These are phyloP conservation scores for Porodaedalea pini DNA, from an alignment of 1,284 basidiomycete species.

Conservation along the genomic window DNA sequence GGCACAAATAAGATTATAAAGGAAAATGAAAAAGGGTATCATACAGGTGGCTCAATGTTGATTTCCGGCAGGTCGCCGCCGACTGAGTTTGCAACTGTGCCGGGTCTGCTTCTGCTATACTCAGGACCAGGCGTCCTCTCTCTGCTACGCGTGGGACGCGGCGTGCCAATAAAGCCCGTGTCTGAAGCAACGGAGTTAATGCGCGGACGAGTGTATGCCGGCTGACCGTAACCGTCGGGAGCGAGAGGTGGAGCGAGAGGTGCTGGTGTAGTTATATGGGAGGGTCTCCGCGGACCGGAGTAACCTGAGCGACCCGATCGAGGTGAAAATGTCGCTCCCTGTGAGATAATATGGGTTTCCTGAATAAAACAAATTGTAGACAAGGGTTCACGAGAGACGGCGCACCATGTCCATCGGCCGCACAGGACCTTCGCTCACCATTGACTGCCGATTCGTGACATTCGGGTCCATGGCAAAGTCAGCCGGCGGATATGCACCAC, in stretches of 20 bases:
- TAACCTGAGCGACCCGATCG: slow-evolving; percentile 7
- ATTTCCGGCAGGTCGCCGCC: slow-evolving; percentile 16
- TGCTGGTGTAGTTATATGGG: slow-evolving; percentile 14
- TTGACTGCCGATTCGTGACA: neutral
- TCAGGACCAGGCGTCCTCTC: slow-evolving; percentile 2
- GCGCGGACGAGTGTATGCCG: slow-evolving; percentile 17
- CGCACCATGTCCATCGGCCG: slow-evolving; percentile 6
- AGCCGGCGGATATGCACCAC: neutral
- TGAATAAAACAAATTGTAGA: neutral
- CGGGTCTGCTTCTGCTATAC: slow-evolving; percentile 9
- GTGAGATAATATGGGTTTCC: neutral
- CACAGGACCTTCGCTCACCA: neutral
- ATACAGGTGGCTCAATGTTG: slow-evolving; percentile 20
- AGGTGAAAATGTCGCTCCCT: slow-evolving; percentile 12
- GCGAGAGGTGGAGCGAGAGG: slow-evolving; percentile 3
- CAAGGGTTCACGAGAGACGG: neutral
- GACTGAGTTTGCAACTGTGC: neutral
- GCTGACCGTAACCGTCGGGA: neutral
- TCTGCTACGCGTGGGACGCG: slow-evolving; percentile 1
- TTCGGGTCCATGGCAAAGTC: neutral
- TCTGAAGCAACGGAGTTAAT: slow-evolving; percentile 15
- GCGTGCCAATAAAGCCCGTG: neutral
- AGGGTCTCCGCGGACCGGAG: slow-evolving; percentile 9
- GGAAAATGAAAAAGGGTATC: slow-evolving; percentile 15
- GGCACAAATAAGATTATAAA: slow-evolving; percentile 1